Conservation (phyloP, 805 yeast species). For the Candida andamanensis region DNA sequence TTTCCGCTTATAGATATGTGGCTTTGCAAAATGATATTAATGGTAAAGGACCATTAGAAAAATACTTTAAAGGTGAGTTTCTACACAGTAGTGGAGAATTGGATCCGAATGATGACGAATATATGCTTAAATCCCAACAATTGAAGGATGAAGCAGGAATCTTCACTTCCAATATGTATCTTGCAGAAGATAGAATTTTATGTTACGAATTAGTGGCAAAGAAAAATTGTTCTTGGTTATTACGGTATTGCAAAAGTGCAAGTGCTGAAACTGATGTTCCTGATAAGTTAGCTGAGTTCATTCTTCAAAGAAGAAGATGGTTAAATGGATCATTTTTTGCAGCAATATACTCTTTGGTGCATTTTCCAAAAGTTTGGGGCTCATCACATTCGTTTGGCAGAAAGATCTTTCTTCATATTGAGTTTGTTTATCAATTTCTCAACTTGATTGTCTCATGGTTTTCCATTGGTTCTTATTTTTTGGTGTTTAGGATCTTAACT, state of each 20-base stretch:
- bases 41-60: conserved; percentile 56
- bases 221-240: conserved; percentile 52
- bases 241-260: conserved; percentile 58
- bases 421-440: conserved; percentile 51
- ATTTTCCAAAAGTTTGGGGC: conserved; percentile 51
- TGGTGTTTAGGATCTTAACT: conserved; percentile 59
- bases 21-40: conserved; percentile 53
- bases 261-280: conserved; percentile 70
- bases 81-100: conserved; percentile 53
- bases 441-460: conserved; percentile 59
- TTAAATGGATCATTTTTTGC: conserved; percentile 68
- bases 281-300: conserved; percentile 54
- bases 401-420: conserved; percentile 47
- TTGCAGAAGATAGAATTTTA: conserved; percentile 65
- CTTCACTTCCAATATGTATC: conserved; percentile 63
- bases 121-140: conserved; percentile 30
- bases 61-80: conserved; percentile 63
- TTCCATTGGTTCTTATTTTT: conserved; percentile 55
- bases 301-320: conserved; percentile 65
- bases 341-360: conserved; percentile 50
- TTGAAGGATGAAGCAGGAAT: conserved; percentile 45
- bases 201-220: conserved; percentile 64
- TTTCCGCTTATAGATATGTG: conserved; percentile 56
- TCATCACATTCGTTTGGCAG: conserved; percentile 50
- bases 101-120: conserved; percentile 53